phyloP scores from a whole-genome alignment of 352 stramenopile species.

The Aphanomyces euteiches region DNA sequence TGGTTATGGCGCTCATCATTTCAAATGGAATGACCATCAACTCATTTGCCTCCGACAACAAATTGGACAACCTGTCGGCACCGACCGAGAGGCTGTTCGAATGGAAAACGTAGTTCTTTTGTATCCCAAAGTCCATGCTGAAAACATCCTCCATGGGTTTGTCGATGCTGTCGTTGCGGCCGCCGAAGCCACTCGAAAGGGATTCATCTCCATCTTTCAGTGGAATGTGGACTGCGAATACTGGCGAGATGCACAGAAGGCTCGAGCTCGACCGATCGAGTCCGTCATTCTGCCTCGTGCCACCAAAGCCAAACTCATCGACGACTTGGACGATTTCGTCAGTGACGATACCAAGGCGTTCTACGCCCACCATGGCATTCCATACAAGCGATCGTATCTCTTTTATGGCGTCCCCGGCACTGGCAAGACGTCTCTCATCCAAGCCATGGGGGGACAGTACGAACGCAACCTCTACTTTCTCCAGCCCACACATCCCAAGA shows the following conservation, averaged over 20 bases:
- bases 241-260: neutral
- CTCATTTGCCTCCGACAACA: neutral
- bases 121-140: neutral
- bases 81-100: neutral
- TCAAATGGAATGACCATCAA: neutral
- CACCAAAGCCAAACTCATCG: neutral
- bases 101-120: neutral
- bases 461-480: slow-evolving; percentile 15
- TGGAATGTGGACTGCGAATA: slow-evolving; percentile 7
- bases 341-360: slow-evolving; percentile 8
- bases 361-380: slow-evolving; percentile 13
- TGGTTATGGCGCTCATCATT: neutral
- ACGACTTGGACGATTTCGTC: slow-evolving; percentile 19
- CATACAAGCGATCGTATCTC: slow-evolving; percentile 14
- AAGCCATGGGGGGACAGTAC: slow-evolving; percentile 14
- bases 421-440: slow-evolving; percentile 30
- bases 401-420: slow-evolving; percentile 27
- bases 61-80: neutral
- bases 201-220: neutral
- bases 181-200: neutral
- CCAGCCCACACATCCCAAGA: slow-evolving; percentile 5
- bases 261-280: slow-evolving; percentile 2
- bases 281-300: slow-evolving; percentile 10
- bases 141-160: neutral
- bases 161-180: neutral